Evolutionary conservation across 2,329 filamentous ascomycete species (phyloP).

Genomic region (Penicillium sp.): DNA sequence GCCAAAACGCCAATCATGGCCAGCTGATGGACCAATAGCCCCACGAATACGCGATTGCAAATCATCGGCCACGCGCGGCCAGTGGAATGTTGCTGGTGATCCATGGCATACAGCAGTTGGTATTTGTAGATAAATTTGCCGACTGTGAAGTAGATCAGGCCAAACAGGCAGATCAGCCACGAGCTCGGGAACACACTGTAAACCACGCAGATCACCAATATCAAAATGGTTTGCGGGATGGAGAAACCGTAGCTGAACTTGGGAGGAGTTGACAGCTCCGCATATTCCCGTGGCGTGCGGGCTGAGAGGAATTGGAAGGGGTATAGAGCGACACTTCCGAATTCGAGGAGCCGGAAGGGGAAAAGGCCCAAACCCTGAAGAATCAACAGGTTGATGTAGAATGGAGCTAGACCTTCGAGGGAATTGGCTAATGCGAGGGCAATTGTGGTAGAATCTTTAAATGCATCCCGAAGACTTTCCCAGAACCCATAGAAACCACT

Average conservation of each 20-base stretch:
- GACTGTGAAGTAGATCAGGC: conserved; percentile 58
- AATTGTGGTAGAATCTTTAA: conserved; percentile 76
- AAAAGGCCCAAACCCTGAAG: conserved; percentile 91
- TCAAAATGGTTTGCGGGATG: conserved; percentile 83
- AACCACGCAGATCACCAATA: conserved; percentile 93
- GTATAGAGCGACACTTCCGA: conserved; percentile 80
- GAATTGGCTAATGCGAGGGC: conserved; percentile 72
- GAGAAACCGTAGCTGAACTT: conserved; percentile 96
- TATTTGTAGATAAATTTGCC: conserved; percentile 58
- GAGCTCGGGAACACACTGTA: conserved; percentile 84
- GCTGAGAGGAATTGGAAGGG: conserved; percentile 75
- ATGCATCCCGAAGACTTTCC: conserved; percentile 64
- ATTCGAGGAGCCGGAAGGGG: conserved; percentile 85
- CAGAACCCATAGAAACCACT: conserved; percentile 68
- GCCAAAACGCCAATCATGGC: conserved; percentile 87
- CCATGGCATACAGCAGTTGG: conserved; percentile 96
- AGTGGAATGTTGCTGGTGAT: conserved; percentile 69
- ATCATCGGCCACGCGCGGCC: conserved; percentile 96
- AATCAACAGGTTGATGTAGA: conserved; percentile 93
- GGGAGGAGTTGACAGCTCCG: conserved; percentile 75
- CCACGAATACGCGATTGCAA: conserved; percentile 83
- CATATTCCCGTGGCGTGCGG: conserved; percentile 85
- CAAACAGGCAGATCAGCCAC: conserved; percentile 76
- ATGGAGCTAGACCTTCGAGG: conserved; percentile 70
- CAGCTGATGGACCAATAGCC: conserved; percentile 82